Conservation (phyloP, 495 filamentous ascomycete genomes). For the Penicillium crystallinum region DNA sequence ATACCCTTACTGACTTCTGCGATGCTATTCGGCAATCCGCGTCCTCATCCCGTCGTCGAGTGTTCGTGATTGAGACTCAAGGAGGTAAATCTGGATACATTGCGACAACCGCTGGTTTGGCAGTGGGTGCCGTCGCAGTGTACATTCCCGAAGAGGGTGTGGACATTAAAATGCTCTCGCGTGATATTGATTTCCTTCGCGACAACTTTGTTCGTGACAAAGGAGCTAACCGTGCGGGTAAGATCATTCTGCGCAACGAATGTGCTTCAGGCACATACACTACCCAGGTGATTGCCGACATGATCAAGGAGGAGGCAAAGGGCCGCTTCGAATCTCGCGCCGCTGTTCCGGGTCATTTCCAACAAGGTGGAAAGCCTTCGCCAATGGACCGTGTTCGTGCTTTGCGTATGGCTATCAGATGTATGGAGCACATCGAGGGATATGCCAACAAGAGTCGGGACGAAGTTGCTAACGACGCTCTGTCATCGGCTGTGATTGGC, state of each 20-base stretch:
- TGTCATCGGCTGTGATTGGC: slow-evolving; percentile 78
- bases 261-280: slow-evolving; percentile 84
- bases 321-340: slow-evolving; percentile 91
- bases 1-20: slow-evolving; percentile 93
- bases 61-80: slow-evolving; percentile 98
- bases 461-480: slow-evolving; percentile 62
- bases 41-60: slow-evolving; percentile 81
- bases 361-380: slow-evolving; percentile 89
- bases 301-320: slow-evolving; percentile 89
- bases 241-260: slow-evolving; percentile 92
- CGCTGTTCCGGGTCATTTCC: slow-evolving; percentile 92
- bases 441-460: slow-evolving; percentile 63
- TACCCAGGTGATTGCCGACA: slow-evolving; percentile 88
- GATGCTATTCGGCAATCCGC: slow-evolving; percentile 97
- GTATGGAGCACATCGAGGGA: slow-evolving; percentile 80
- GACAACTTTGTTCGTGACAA: slow-evolving; percentile 79
- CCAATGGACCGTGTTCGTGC: slow-evolving; percentile 95
- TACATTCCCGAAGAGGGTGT: slow-evolving; percentile 98
- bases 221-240: slow-evolving; percentile 86
- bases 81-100: slow-evolving; percentile 93
- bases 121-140: slow-evolving; percentile 87
- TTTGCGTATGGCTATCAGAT: slow-evolving; percentile 84
- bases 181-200: slow-evolving; percentile 86
- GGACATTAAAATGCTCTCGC: slow-evolving; percentile 83
- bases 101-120: slow-evolving; percentile 81